Conservation (phyloP, 257 asterid species). For the Anisodus acutangulus region DNA sequence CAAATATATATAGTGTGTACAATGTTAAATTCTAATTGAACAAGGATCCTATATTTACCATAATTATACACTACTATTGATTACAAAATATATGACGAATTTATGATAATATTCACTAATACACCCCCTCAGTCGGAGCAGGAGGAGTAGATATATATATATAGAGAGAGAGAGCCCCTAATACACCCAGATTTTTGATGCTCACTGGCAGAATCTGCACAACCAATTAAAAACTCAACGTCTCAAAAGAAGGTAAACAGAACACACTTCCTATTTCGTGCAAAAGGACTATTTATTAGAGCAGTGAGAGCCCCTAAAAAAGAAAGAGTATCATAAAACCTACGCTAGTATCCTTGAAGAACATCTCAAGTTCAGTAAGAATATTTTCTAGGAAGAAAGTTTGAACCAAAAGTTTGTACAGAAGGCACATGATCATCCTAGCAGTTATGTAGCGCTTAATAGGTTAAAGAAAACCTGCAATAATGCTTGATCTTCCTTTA, state of each 20-base stretch:
- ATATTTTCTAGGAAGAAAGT: slow-evolving; percentile 1
- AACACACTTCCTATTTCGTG: not conserved
- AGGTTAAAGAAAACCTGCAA: not conserved
- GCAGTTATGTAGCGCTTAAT: not conserved
- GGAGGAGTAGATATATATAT: too few species aligned
- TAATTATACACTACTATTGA: too few species aligned
- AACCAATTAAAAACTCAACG: not conserved
- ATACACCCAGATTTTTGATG: slow-evolving; percentile 88
- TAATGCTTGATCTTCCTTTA: not conserved
- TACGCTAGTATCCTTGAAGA: not conserved
- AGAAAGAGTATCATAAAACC: not conserved
- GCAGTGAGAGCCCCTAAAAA: not conserved
- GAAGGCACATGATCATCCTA: not conserved
- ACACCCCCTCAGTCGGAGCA: too few species aligned
- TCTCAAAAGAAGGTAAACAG: slow-evolving; percentile 11
- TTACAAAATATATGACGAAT: too few species aligned
- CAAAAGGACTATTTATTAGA: not conserved
- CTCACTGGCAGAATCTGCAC: slow-evolving; percentile 87
- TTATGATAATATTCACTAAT: too few species aligned
- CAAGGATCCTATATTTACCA: too few species aligned
- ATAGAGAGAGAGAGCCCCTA: too few species aligned
- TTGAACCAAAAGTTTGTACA: not conserved
- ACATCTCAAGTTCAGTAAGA: slow-evolving; percentile 1
- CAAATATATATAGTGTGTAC: too few species aligned
- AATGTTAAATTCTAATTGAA: too few species aligned